Base-by-base conservation (phyloP, 352 stramenopile species). In the Albugo candida region DNA sequence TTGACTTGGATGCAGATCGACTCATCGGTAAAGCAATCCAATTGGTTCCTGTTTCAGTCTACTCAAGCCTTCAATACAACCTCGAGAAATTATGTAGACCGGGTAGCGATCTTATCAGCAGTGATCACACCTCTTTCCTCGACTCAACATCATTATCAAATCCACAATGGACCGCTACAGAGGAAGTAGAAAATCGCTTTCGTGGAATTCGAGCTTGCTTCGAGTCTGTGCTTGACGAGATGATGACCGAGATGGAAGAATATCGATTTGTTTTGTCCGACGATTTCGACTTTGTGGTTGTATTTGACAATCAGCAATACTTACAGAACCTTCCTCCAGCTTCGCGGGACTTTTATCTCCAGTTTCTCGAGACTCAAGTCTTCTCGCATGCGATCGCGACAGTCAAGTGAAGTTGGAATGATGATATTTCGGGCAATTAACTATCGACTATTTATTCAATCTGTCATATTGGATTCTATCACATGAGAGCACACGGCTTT, bases 181-280 rank as follows among this genome's bases (percentile, higher is more conserved):
- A 19, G 17, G 38, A 24, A 10, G 3, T 43, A 8, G 38, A 43
- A 19, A 48, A 53, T 2, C 45, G 54, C 2, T 86, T 86, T 45
- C 52, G 47, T 2, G 65, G 66, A 18, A 68, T 86, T 43, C 69
- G 74, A 5, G 59, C 60, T 13, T 81, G 67, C 34, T 86, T 86
- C 41, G 58, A 61, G 12, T 55, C 63, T 11, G 63, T 65, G 5
- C 41, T 86, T 14, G 54, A 65, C 24, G 58, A 73, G 55, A 51
- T 83, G 1, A 52, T 83, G 38, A 59, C 64, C 13, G 65, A 58
- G 6, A 55, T 91, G 1, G 72, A 85, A 44, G 71, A 83, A 51
- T 87, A 80, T 50, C 73, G 77, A 27, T 91, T 85, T 48, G 73
- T 86, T 50, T 58, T 91, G 19, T 85, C 77, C 41, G 77, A 91